These are phyloP conservation scores for Purpureocillium takamizusanense DNA, from an alignment of 2,329 filamentous ascomycete genomes.

Conservation along the genomic window DNA sequence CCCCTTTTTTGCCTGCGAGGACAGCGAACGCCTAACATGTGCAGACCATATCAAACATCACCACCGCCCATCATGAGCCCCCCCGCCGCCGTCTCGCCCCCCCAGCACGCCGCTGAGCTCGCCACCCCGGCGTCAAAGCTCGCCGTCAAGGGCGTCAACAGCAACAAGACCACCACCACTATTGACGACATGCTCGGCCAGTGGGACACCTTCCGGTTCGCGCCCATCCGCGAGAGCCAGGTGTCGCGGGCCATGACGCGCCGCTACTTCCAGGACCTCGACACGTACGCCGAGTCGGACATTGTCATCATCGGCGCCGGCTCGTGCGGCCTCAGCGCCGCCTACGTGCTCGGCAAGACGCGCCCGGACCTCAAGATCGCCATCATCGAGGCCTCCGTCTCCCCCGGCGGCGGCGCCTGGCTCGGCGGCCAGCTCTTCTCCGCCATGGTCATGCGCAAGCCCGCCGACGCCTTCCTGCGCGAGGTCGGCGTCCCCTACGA, in stretches of 20 bases:
- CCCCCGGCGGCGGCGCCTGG: conserved; percentile 85
- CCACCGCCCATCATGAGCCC: conserved; percentile 59
- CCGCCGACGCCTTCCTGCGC: conserved; percentile 73
- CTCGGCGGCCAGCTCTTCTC: conserved; percentile 90
- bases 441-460: conserved; percentile 92
- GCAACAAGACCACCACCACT: conserved; percentile 39
- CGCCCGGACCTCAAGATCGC: conserved; percentile 88
- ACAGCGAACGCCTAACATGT: conserved; percentile 19
- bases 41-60: conserved; percentile 2
- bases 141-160: conserved; percentile 16
- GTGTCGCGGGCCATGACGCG: conserved; percentile 90
- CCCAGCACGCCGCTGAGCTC: conserved; percentile 37
- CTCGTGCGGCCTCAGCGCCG: conserved; percentile 76
- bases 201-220: conserved; percentile 77
- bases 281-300: conserved; percentile 84
- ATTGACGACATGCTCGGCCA: conserved; percentile 61
- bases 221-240: conserved; percentile 82
- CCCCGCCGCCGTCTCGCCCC: conserved; percentile 57
- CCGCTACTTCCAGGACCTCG: conserved; percentile 85
- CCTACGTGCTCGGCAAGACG: conserved; percentile 74
- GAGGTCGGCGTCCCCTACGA: conserved; percentile 80
- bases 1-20: conserved; percentile 17
- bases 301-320: conserved; percentile 90
- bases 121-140: conserved; percentile 36
- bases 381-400: conserved; percentile 80